Percentiles rank a stretch among this genome's conserved stretches.
Conservation (phyloP, 768 basidiomycete genomes). For the Coprinopsis marcescibilis region DNA sequence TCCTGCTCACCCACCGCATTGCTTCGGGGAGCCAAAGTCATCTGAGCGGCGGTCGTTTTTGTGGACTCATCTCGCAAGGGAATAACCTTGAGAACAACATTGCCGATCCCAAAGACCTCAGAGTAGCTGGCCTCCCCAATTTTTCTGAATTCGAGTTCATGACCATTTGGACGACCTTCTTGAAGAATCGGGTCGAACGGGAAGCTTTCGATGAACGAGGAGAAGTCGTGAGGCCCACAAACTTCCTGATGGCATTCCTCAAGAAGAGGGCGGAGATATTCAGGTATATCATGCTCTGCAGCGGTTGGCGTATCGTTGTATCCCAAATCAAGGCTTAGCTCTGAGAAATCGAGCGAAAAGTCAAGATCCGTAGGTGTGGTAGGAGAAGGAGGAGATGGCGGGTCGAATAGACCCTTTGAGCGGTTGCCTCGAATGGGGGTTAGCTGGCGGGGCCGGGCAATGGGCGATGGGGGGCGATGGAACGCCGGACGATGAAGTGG, state of each 20-base stretch:
- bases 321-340: conserved; percentile 28
- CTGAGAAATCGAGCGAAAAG: conserved; percentile 45
- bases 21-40: conserved; percentile 3
- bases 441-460: conserved; percentile 48
- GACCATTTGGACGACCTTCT: conserved; percentile 15
- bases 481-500: conserved; percentile 12
- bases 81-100: conserved; percentile 87
- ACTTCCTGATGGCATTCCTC: conserved; percentile 63
- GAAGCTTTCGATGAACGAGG: conserved; percentile 77
- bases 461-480: conserved; percentile 13
- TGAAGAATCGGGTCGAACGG: conserved; percentile 64
- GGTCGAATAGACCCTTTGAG: conserved; percentile 35
- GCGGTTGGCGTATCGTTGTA: conserved; percentile 17
- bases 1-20: conserved; percentile 33
- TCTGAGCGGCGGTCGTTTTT: conserved; percentile 10
- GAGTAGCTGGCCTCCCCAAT: conserved; percentile 96
- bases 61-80: conserved; percentile 57
- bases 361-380: conserved; percentile 46
- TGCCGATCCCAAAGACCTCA: conserved; percentile 88
- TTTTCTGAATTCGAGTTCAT: conserved; percentile 55
- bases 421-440: conserved; percentile 57
- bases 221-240: conserved; percentile 66
- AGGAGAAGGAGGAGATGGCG: conserved; percentile 51
- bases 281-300: conserved; percentile 33
- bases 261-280: conserved; percentile 59